A percentile compares a stretch with the other conserved stretches of the same genome.
Conservation (phyloP, 768 basidiomycete species). For the Naganishia kalamii region DNA sequence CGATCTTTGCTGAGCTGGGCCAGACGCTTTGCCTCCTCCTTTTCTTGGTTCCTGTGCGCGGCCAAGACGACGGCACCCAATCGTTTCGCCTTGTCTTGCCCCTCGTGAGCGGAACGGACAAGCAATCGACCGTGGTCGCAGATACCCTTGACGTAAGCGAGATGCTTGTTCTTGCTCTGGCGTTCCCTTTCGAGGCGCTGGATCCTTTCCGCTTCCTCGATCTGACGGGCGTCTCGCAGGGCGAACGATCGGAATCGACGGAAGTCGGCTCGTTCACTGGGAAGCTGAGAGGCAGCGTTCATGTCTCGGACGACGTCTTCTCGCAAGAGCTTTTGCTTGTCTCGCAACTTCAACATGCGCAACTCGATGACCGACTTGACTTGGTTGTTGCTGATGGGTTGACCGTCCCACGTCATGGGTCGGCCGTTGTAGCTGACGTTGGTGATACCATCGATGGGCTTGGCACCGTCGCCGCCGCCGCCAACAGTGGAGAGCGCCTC, state of each 20-base stretch:
- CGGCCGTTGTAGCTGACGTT: conserved; percentile 39
- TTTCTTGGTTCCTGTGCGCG: conserved; percentile 86
- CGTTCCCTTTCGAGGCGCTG: conserved; percentile 88
- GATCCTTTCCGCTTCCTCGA: conserved; percentile 81
- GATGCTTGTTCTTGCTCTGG: conserved; percentile 90
- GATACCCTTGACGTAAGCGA: conserved; percentile 84
- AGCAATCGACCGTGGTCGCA: conserved; percentile 74
- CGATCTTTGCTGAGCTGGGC: conserved; percentile 95
- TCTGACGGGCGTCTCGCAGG: conserved; percentile 78
- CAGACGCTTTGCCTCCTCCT: conserved; percentile 95
- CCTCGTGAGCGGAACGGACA: conserved; percentile 58
- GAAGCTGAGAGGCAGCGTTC: conserved; percentile 77
- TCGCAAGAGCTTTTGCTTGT: conserved; percentile 83
- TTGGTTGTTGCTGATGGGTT: conserved; percentile 58
- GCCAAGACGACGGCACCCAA: conserved; percentile 72
- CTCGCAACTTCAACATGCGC: conserved; percentile 76
- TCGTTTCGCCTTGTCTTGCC: conserved; percentile 56
- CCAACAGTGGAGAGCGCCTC: conserved; percentile 64
- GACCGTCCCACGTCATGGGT: conserved; percentile 45
- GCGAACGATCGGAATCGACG: conserved; percentile 76
- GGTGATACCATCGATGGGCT: conserved; percentile 48
- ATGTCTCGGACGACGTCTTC: conserved; percentile 79
- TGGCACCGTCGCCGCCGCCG: conserved; percentile 61
- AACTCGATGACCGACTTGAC: conserved; percentile 89
- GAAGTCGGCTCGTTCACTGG: conserved; percentile 87